A percentile compares a stretch with the other conserved stretches of the same genome.
These are phyloP conservation scores for Populus hybrid DNA, from an alignment of 441 rosid species.

Conservation along the genomic window DNA sequence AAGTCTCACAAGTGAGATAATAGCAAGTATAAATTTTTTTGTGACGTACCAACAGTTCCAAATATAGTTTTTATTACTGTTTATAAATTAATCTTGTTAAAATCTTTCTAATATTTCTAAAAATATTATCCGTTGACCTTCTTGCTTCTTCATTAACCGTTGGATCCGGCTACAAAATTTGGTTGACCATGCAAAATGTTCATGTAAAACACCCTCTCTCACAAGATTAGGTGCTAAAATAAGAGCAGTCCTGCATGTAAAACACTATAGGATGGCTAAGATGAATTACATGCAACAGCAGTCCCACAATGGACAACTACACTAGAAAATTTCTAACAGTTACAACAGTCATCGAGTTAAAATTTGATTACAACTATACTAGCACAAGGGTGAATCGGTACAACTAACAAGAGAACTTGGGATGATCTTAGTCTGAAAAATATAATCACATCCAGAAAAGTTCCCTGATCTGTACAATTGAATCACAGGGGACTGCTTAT, in stretches of 20 bases:
- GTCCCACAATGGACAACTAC: background rate
- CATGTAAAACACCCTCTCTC: background rate
- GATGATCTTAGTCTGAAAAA: slow-evolving; percentile 12
- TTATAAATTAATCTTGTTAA: no score
- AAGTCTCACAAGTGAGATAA: no score
- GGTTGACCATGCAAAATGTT: background rate
- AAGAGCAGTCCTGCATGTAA: background rate
- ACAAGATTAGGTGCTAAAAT: background rate
- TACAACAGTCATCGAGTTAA: background rate
- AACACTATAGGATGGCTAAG: background rate
- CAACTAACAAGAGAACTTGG: background rate
- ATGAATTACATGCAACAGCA: background rate
- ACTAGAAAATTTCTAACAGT: background rate
- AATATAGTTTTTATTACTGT: no score
- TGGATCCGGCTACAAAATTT: no score
- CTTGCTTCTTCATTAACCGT: no score
- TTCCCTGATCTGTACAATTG: slow-evolving; percentile 35
- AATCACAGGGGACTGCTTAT: slow-evolving; percentile 23
- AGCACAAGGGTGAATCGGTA: background rate
- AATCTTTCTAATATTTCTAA: no score
- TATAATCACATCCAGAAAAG: slow-evolving; percentile 4
- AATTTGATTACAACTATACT: background rate
- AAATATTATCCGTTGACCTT: no score
- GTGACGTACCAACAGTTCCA: no score
- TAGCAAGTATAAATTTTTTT: no score